Evolutionary conservation across 2,329 filamentous ascomycete genomes (phyloP), one percentile per base, ranked within the genome.

Genomic region (Xylaria digitata): DNA sequence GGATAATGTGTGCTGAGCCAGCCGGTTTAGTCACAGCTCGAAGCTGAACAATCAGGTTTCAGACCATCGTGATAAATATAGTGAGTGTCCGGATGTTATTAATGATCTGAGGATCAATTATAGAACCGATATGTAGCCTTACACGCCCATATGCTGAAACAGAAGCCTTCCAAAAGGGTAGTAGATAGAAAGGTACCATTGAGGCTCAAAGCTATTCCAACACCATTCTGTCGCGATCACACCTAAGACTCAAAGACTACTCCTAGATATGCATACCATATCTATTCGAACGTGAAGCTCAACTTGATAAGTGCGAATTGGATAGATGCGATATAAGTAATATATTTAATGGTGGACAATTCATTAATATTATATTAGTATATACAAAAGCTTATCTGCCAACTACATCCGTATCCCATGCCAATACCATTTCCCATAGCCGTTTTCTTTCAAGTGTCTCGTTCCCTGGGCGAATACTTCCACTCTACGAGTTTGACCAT

Each of bases 361-460:
- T 21, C 32, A 64, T 60, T 61, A 65, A 34, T 26, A 15, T 61
- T 45, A 50, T 21, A 49, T 61, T 13, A n/a, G 43, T 65, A 65
- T 65, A 32, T 56, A 65, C 63, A 61, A 8, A 34, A 37, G 23
- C 13, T 49, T 40, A 56, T 43, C 32, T n/a, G 15, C 37, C 19
- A 7, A 11, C 13, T 15, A 21, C 17, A 34, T 15, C 17, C 30
- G 5, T n/a, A 7, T 40, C 13, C n/a, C 43, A 13, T 50, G 30
- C 26, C 19, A 26, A 52, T 23, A 21, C 21, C 32, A 30, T 26
- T 48, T 40, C 45, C 34, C 17, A 7, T 32, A 40, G 52, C 46
- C 52, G n/a, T 57, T 48, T 48, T 21, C 30, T n/a, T n/a, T 6
- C 19, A 42, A 37, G 8, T 43, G 3, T 37, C 45, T 9, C 30